Base-by-base conservation (phyloP, 495 filamentous ascomycete genomes). In the Melanomma pulvis-pyrius region DNA sequence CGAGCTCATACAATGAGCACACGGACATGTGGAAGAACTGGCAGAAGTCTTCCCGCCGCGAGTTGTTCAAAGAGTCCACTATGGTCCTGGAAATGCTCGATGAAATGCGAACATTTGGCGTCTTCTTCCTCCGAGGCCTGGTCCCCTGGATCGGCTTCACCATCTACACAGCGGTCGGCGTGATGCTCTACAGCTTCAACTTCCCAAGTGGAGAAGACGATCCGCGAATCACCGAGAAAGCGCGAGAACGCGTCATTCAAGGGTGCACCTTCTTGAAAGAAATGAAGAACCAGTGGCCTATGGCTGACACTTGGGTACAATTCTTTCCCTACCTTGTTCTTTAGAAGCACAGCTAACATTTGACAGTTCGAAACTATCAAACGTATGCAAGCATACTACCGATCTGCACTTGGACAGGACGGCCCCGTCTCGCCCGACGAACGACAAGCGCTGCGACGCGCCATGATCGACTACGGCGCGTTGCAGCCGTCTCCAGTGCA, bases 71-170 rank as follows among this genome's bases (percentile, higher is more conserved):
- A 26, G 63, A 68, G 39, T 68, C 72, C 3, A 64, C 63, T 22
- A 64, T 61, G 70, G 70, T 74, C n/a, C 65, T 71, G 59, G 70
- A 72, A 26, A 74, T 74, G 72, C 54, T 74, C 15, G 72, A 74
- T 28, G 72, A 74, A 58, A 74, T 74, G 66, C 72, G 72, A 12
- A 70, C 58, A 13, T 72, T 74, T 61, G 72, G 72, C 30, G 60
- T 74, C 15, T 72, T 68, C 63, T 74, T 74, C 59, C 67, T 74
- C 7, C 70, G 70, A 21, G 72, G 72, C 13, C 52, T 72, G 17
- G 72, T 74, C 4, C 72, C 72, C 13, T 74, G 72, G 72, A 74
- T 71, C 25, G 72, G 72, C 17, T 74, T 74, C 56, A 74, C 72
- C 44, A 74, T 74, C 22, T 74, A 72, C 51, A 74, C 72, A 4